Percentiles rank a stretch among this genome's conserved stretches.
Conservation (phyloP, 2,329 filamentous ascomycete species). For the Bipolaris zeicola region DNA sequence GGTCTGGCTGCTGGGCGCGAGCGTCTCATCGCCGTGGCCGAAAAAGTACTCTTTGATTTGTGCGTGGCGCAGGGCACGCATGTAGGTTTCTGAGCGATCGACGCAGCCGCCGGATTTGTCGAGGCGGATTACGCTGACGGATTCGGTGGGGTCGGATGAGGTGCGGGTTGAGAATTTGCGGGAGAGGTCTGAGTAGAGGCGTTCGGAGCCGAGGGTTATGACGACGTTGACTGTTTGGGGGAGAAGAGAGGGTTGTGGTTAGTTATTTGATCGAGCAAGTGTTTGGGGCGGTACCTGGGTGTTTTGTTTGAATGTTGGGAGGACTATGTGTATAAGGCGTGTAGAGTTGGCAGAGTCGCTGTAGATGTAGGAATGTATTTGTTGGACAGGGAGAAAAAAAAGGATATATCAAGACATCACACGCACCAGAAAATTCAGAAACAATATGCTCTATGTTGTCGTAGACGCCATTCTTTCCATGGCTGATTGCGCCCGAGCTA, state of each 20-base stretch:
- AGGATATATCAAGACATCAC: slow-evolving; percentile 28
- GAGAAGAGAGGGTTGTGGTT: slow-evolving; percentile 23
- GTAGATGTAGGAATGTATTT: too few species aligned
- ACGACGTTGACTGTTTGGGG: slow-evolving; percentile 72
- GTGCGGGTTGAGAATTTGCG: slow-evolving; percentile 64
- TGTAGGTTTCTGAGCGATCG: slow-evolving; percentile 73
- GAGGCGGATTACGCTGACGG: slow-evolving; percentile 75
- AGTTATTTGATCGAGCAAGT: slow-evolving; percentile 17
- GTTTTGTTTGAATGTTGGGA: not conserved
- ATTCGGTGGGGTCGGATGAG: slow-evolving; percentile 62
- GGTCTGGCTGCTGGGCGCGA: slow-evolving; percentile 87
- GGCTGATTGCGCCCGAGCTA: slow-evolving; percentile 71
- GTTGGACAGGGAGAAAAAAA: not conserved
- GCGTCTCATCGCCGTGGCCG: slow-evolving; percentile 69
- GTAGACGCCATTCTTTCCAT: slow-evolving; percentile 67
- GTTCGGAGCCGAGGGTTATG: slow-evolving; percentile 79
- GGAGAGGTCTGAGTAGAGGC: slow-evolving; percentile 74
- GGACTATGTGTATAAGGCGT: too few species aligned
- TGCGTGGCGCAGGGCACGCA: slow-evolving; percentile 74
- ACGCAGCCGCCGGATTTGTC: slow-evolving; percentile 87
- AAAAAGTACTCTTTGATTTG: slow-evolving; percentile 95
- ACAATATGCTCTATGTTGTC: slow-evolving; percentile 83
- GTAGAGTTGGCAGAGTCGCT: too few species aligned
- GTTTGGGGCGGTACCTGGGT: slow-evolving; percentile 3
- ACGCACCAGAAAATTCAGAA: slow-evolving; percentile 67